phyloP scores from a whole-genome alignment of 192 early-diverging fungal genomes.

The Backusella circina region DNA sequence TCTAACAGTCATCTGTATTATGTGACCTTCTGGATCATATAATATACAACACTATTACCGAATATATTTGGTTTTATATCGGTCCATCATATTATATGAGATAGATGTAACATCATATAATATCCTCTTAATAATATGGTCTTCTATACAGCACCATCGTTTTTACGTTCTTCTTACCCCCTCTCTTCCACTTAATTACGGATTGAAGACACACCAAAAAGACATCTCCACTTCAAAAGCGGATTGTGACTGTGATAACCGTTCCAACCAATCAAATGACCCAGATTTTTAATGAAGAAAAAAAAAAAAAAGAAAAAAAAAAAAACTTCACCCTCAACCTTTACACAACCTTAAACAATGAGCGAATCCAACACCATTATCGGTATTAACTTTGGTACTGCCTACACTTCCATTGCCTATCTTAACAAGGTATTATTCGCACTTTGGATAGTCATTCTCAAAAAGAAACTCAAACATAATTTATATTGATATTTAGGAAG shows the following conservation, averaged over 20 bases:
- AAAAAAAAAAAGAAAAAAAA: neutral
- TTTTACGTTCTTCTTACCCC: too few relatives aligned
- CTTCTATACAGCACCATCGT: too few relatives aligned
- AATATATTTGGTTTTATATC: too few relatives aligned
- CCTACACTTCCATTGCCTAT: slow-evolving; percentile 82
- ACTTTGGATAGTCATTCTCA: neutral
- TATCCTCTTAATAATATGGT: too few relatives aligned
- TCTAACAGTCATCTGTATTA: too few relatives aligned
- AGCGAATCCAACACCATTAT: slow-evolving; percentile 45
- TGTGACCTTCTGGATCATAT: too few relatives aligned
- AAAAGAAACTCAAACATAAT: neutral
- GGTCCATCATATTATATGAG: too few relatives aligned
- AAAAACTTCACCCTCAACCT: neutral
- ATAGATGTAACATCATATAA: too few relatives aligned
- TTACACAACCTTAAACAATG: slow-evolving; percentile 13
- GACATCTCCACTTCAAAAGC: neutral
- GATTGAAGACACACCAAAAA: too few relatives aligned
- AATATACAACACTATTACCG: too few relatives aligned
- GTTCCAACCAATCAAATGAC: neutral
- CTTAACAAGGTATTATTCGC: slow-evolving; percentile 63
- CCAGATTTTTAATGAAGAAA: neutral
- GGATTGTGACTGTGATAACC: neutral
- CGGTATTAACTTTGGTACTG: slow-evolving; percentile 84
- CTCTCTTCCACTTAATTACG: too few relatives aligned
- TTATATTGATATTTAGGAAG: slow-evolving; percentile 45